Conservation (phyloP, 352 stramenopile genomes). For the Phytophthora fragariae region DNA sequence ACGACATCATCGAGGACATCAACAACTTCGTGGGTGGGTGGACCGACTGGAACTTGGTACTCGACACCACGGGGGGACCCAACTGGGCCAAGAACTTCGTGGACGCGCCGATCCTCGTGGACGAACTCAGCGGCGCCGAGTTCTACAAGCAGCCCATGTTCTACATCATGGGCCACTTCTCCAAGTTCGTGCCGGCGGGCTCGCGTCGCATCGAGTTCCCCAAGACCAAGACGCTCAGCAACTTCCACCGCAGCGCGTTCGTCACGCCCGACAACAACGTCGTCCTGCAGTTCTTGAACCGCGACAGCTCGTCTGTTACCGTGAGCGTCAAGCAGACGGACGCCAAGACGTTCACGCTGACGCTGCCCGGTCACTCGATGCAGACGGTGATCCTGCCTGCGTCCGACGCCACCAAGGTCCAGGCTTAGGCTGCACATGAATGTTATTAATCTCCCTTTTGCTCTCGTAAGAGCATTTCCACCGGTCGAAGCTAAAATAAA, state of each 20-base stretch:
- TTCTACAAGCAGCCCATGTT: slow-evolving; percentile 77
- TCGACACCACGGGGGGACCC: slow-evolving; percentile 64
- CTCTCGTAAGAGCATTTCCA: too few species aligned
- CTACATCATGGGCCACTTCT: slow-evolving; percentile 69
- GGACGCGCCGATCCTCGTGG: slow-evolving; percentile 67
- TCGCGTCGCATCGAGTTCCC: slow-evolving; percentile 58
- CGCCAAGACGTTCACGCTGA: slow-evolving; percentile 35
- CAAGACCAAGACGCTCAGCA: slow-evolving; percentile 37
- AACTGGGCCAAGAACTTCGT: slow-evolving; percentile 81
- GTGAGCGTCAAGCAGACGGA: slow-evolving; percentile 37
- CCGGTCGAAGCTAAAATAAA: too few species aligned
- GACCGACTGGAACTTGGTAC: slow-evolving; percentile 87
- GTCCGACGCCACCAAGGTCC: slow-evolving; percentile 34
- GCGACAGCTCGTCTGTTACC: slow-evolving; percentile 34
- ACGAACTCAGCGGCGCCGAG: slow-evolving; percentile 42
- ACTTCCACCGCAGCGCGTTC: slow-evolving; percentile 56
- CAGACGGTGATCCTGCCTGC: slow-evolving; percentile 42
- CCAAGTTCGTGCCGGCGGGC: slow-evolving; percentile 59
- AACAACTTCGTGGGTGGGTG: slow-evolving; percentile 74
- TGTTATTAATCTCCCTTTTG: slow-evolving; percentile 10
- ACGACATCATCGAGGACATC: slow-evolving; percentile 86
- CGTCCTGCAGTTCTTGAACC: slow-evolving; percentile 59
- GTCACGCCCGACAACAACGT: slow-evolving; percentile 54
- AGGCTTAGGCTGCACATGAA: slow-evolving; percentile 13
- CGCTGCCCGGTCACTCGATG: slow-evolving; percentile 31